Evolutionary conservation across 441 rosid species (phyloP).

Genomic region (Francoa sonchifolia): DNA sequence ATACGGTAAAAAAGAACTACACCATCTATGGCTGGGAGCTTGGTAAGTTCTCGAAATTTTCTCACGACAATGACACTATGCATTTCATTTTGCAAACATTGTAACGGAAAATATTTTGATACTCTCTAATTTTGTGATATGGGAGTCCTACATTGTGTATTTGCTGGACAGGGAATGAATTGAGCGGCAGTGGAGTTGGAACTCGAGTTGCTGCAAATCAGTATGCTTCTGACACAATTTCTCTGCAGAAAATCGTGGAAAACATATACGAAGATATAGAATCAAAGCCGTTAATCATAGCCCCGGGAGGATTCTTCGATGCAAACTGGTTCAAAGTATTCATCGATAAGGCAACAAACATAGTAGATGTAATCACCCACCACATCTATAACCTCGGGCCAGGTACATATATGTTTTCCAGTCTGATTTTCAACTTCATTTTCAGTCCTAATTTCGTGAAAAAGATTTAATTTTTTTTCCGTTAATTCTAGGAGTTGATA

Average conservation of each 20-base stretch:
- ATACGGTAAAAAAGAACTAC: conserved; percentile 44
- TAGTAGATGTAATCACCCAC: conserved; percentile 53
- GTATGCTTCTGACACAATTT: conserved; percentile 58
- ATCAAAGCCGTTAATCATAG: conserved; percentile 53
- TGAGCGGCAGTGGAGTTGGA: conserved; percentile 76
- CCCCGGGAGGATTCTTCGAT: conserved; percentile 89
- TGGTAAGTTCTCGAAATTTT: conserved; percentile 40
- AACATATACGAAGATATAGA: conserved; percentile 31
- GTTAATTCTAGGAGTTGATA: conserved; percentile 64
- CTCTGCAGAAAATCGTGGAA: conserved; percentile 36
- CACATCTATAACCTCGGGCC: conserved; percentile 96
- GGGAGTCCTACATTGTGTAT: background rate
- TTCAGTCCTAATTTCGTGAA: no score
- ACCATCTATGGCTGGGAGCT: conserved; percentile 81
- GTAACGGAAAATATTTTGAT: no score
- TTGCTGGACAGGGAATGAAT: conserved; percentile 56
- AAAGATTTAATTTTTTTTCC: no score
- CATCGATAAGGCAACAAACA: conserved; percentile 30
- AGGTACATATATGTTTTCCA: conserved; percentile 27
- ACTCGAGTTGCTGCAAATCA: conserved; percentile 54
- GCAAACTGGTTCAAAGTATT: conserved; percentile 56
- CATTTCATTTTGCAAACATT: no score
- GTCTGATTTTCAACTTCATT: conserved; percentile 1
- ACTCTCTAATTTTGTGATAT: background rate
- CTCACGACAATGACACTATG: no score